Base-by-base conservation (phyloP, 2,329 filamentous ascomycete genomes). In the Paecilomyces sp. region DNA sequence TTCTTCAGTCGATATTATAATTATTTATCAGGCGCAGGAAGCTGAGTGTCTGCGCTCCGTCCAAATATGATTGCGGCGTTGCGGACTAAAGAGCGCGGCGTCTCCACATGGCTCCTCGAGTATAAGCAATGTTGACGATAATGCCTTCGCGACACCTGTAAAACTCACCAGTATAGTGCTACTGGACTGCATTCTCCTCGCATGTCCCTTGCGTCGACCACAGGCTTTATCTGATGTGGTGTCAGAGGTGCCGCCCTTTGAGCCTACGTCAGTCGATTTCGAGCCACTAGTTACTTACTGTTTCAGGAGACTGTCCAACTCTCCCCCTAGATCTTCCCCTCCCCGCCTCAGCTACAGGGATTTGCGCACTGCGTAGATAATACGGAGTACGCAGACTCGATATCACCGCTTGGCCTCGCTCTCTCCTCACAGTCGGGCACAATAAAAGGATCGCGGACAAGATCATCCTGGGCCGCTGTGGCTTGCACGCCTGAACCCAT, bases 401-500 rank as follows among this genome's bases (percentile, higher is more conserved):
- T 47, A 18, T 47, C 41, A 47, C 3, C 41, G 18, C n/a, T 47
- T 18, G 41, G 8, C 41, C 9, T 47, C 41, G n/a, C 18, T 22
- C 9, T 47, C 41, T 18, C n/a, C n/a, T 47, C n/a, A 18, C n/a
- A 47, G n/a, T 47, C 13, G 9, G 41, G n/a, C 22, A 53, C 25
- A 30, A 33, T 33, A 33, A 24, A 53, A 24, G 6, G 3, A 53
- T 53, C 51, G 24, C 13, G 28, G 22, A 25, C 51, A 53, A 25
- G 24, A 25, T 25, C 28, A 53, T 53, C 51, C 28, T 53, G 41
- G 51, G 51, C 51, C 28, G 28, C 22, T 30, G 51, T 18, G 22
- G 51, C 51, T 25, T 30, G 24, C 51, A 30, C 22, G 51, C 56
- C 59, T 65, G 60, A 61, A 65, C 69, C 65, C 64, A 74, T 74